Base-by-base conservation (phyloP, 2,329 filamentous ascomycete genomes). In the Cyclaneusma minus region DNA sequence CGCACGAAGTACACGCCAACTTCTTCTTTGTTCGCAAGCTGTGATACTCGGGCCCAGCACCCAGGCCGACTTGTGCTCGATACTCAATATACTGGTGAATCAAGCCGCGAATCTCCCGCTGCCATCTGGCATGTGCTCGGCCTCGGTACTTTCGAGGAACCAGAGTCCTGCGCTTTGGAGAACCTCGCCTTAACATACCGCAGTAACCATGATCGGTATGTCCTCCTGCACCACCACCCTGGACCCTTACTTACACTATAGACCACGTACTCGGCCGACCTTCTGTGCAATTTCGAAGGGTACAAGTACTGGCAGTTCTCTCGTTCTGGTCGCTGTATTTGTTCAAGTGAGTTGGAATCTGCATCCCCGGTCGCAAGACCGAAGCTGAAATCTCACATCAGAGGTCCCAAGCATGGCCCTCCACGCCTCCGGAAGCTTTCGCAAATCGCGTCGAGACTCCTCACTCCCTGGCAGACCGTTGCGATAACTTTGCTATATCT, bases 211-310 rank as follows among this genome's bases (percentile, higher is more conserved):
- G 18, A 20, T 20, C 18, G 18, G 18, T 20, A 20, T 20, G 18
- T 11, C n/a, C n/a, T n/a, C n/a, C n/a, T n/a, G n/a, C 18, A 20
- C 7, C 18, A 20, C 18, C 7, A 11, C 18, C 11, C 18, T 7
- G 7, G 11, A 7, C 18, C 11, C 7, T 11, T 11, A 20, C 7
- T 7, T 11, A 20, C 7, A 7, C 7, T 20, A 16, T 25, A 72
- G 87, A 95, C 54, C 87, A 95, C 62, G 78, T 94, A 30, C 62
- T 95, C 25, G 87, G 87, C 35, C 74, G 83, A 37, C 87, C 87
- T 17, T 94, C 85, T 33, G 73, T 80, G 45, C 81, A 87, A 56
- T 93, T 91, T 44, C 73, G 87, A 36, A 83, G 91, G 45, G 75
- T 91, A 26, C 87, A 95, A 52, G 84, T 98, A 40, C 68, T 95